A percentile compares a stretch with the other conserved stretches of the same genome.
Conservation (phyloP, 495 filamentous ascomycete species). For the Penicillium fimorum region DNA sequence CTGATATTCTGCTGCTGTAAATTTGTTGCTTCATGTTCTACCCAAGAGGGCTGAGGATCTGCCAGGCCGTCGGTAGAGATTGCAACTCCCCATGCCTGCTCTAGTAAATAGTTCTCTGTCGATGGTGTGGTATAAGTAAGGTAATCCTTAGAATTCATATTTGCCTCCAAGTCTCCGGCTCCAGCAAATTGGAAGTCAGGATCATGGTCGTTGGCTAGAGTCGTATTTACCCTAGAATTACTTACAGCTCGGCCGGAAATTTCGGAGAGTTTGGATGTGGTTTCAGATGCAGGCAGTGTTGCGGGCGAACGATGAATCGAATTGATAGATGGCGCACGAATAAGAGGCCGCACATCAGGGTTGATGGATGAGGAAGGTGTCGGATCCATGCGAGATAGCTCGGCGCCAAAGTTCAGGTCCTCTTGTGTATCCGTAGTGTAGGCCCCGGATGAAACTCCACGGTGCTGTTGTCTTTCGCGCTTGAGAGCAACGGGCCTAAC, state of each 20-base stretch:
- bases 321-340: neutral
- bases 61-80: neutral
- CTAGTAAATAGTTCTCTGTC: neutral
- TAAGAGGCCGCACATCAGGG: neutral
- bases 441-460: neutral
- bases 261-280: neutral
- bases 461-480: neutral
- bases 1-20: neutral
- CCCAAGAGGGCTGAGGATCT: neutral
- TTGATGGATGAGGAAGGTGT: slow-evolving; percentile 5
- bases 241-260: neutral
- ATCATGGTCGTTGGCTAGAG: neutral
- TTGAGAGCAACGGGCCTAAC: slow-evolving; percentile 1
- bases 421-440: slow-evolving; percentile 34
- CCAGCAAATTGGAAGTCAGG: neutral
- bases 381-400: slow-evolving; percentile 30
- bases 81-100: neutral
- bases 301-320: neutral
- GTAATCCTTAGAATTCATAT: neutral
- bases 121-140: neutral
- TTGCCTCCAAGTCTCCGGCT: neutral
- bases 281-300: neutral
- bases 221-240: neutral
- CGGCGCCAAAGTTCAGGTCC: slow-evolving; percentile 33
- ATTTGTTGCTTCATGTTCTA: neutral